Evolutionary conservation across 1,284 basidiomycete genomes (phyloP).

Genomic region (Boletus holoroseus): DNA sequence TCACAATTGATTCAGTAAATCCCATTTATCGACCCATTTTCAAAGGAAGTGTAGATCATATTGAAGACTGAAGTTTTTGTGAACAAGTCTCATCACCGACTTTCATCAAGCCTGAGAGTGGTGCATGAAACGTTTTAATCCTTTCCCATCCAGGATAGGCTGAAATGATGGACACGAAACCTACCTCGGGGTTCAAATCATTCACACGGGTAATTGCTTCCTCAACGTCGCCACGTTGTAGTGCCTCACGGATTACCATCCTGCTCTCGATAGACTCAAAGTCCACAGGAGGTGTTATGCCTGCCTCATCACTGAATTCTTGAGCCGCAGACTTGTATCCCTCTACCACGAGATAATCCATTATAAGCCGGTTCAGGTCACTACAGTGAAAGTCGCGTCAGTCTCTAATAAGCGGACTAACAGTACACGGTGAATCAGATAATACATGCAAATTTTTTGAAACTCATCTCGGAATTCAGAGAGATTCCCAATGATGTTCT

Average conservation of each 20-base stretch:
- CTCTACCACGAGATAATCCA: conserved; percentile 97
- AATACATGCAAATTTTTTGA: conserved; percentile 69
- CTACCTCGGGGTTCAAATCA: conserved; percentile 94
- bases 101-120: conserved; percentile 79
- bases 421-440: conserved; percentile 50
- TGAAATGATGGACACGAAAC: conserved; percentile 32
- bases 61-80: conserved; percentile 91
- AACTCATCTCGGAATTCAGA: conserved; percentile 67
- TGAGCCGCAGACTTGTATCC: conserved; percentile 96
- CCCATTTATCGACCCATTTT: background rate
- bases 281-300: conserved; percentile 72
- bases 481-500: conserved; percentile 81
- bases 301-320: conserved; percentile 87
- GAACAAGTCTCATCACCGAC: conserved; percentile 70
- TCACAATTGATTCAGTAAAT: conserved; percentile 20
- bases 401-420: conserved; percentile 33
- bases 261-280: conserved; percentile 89
- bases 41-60: conserved; percentile 51
- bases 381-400: conserved; percentile 38
- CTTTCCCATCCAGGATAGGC: conserved; percentile 35
- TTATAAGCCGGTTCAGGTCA: conserved; percentile 92
- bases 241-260: conserved; percentile 89
- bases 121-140: conserved; percentile 98
- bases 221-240: conserved; percentile 92
- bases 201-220: conserved; percentile 92